A percentile compares a stretch with the other conserved stretches of the same genome.
phyloP scores from a whole-genome alignment of 306 rosid genomes.

The Calophaca sinica region DNA sequence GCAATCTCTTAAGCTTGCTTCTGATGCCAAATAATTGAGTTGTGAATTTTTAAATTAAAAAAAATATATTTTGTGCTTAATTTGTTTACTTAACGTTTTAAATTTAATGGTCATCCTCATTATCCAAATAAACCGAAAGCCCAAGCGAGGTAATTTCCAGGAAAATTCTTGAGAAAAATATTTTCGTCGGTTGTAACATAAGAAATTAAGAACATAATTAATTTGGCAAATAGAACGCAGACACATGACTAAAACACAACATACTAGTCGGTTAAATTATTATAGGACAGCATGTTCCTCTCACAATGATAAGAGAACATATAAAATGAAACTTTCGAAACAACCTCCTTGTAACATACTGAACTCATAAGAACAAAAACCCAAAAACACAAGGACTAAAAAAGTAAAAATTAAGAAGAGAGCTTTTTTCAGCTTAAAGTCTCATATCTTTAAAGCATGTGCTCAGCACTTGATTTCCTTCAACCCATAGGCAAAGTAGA shows the following conservation, averaged over 20 bases:
- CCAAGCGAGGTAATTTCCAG: no score
- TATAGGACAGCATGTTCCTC: not conserved
- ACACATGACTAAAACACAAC: not conserved
- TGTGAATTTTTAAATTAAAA: no score
- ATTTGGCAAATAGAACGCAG: not conserved
- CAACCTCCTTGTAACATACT: not conserved
- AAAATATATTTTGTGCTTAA: no score
- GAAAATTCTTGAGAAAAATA: not conserved
- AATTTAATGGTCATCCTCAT: no score
- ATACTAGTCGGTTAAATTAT: not conserved
- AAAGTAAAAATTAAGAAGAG: not conserved
- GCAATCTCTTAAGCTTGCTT: no score
- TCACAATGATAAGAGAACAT: not conserved
- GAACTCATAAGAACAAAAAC: conserved; percentile 29
- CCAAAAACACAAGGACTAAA: conserved; percentile 5
- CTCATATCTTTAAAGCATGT: conserved; percentile 7
- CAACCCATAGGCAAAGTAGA: conserved; percentile 76
- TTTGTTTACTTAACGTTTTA: no score
- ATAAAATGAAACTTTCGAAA: conserved; percentile 10
- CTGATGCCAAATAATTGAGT: no score
- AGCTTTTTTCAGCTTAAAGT: not conserved
- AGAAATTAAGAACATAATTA: not conserved
- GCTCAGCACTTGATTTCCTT: conserved; percentile 91
- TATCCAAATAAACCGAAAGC: no score
- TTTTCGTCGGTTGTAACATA: not conserved